Conservation (phyloP, 2,329 filamentous ascomycete species). For the Penicillium thymicola region DNA sequence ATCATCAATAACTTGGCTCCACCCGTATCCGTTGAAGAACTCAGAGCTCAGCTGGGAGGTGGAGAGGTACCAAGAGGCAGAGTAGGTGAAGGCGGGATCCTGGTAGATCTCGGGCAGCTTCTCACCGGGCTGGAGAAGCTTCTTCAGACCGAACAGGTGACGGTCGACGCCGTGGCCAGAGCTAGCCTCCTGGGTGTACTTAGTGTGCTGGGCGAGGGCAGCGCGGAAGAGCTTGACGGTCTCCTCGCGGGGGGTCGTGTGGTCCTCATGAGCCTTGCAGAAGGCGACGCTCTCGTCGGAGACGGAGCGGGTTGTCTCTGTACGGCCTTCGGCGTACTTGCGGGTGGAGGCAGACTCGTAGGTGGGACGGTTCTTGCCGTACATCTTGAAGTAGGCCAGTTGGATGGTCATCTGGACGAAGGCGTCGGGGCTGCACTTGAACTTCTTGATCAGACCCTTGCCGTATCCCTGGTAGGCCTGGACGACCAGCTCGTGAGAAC, state of each 20-base stretch:
- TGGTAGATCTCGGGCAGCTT: constrained; percentile 77
- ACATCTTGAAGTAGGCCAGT: constrained; percentile 98
- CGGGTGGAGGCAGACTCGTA: constrained; percentile 96
- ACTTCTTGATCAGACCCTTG: constrained; percentile 98
- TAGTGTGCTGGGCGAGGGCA: constrained; percentile 75
- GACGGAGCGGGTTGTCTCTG: constrained; percentile 90
- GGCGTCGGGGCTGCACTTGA: constrained; percentile 95
- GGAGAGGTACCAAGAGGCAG: constrained; percentile 82
- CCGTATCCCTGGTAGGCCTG: constrained; percentile 97
- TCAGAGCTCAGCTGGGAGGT: constrained; percentile 89
- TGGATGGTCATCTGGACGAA: constrained; percentile 99
- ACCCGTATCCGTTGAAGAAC: constrained; percentile 98
- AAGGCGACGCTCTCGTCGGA: constrained; percentile 89
- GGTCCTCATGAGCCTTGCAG: constrained; percentile 80
- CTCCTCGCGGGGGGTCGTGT: constrained; percentile 59
- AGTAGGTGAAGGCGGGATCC: constrained; percentile 83
- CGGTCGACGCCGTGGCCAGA: constrained; percentile 94
- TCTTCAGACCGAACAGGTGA: constrained; percentile 96
- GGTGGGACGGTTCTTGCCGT: constrained; percentile 93
- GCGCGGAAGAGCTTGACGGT: constrained; percentile 74
- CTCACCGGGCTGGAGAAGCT: constrained; percentile 76
- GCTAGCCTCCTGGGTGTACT: constrained; percentile 85
- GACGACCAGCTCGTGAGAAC: constrained; percentile 83
- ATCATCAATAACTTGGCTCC: constrained; percentile 94
- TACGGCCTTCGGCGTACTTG: constrained; percentile 93